phyloP scores from a whole-genome alignment of 805 yeast genomes.

The Pichia scutulata region DNA sequence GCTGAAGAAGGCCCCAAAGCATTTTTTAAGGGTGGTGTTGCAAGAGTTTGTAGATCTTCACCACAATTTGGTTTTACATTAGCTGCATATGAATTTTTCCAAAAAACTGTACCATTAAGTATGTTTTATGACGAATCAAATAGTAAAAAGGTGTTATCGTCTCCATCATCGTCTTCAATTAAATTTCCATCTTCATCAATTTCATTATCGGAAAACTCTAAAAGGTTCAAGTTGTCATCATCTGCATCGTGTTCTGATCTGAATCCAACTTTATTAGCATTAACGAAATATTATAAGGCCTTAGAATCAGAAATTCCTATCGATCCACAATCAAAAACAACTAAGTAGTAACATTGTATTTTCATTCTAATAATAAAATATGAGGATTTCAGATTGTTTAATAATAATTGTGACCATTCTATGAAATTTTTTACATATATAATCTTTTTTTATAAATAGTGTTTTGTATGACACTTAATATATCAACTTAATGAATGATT shows the following conservation, averaged over 20 bases:
- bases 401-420: not conserved
- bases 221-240: conserved; percentile 25
- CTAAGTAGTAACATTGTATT: not conserved
- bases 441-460: not conserved
- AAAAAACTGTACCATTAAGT: conserved; percentile 65
- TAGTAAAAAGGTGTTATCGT: conserved; percentile 16
- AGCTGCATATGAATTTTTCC: conserved; percentile 93
- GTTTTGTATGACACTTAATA: not conserved
- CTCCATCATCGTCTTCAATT: not conserved
- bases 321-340: not conserved
- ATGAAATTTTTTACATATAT: not conserved
- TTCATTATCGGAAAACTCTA: conserved; percentile 21
- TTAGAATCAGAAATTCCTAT: conserved; percentile 5
- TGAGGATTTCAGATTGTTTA: too few relatives aligned
- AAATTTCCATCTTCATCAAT: conserved; percentile 1
- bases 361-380: too few relatives aligned
- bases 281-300: conserved; percentile 11
- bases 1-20: conserved; percentile 80
- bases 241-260: conserved; percentile 18
- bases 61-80: conserved; percentile 97
- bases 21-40: conserved; percentile 93
- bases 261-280: conserved; percentile 22
- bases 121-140: conserved; percentile 19
- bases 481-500: not conserved
- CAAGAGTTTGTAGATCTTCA: conserved; percentile 88